Evolutionary conservation across 257 asterid species (phyloP), one percentile per base, ranked within the genome.

Genomic region (Echites panduratus): DNA sequence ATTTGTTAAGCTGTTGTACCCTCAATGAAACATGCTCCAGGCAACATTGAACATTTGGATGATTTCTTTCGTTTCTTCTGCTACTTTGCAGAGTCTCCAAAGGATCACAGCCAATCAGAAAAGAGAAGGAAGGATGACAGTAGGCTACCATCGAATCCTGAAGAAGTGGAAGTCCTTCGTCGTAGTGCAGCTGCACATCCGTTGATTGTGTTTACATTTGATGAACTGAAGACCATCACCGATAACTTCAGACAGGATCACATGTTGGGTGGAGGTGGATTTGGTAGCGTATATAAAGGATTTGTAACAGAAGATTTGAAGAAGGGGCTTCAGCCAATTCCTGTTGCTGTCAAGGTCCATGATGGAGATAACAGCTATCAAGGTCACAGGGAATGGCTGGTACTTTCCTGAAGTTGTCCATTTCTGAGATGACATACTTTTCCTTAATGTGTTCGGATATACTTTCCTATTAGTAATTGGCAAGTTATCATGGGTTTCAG

Each of bases 321-420:
- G 71, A 72, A 80, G 22, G 95, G 87, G 40, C 75, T 82, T 32
- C 76, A 86, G 49, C 74, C 90, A 14, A 76, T 73, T 77, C 78
- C 95, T 0, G 98, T 94, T 19, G 97, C 97, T 69, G 96, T 88
- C 68, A 94, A 94, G 85, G 97, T 94, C 82, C 98, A 94, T 71
- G 93, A 88, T 52, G 96, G 97, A 67, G 96, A 88, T 70, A 91
- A 91, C 71, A 94, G 98, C 66, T 78, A 78, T 83, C 97, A 94
- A 86, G 98, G 98, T 49, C 98, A 94, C 76, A 80, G 97, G 74
- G 98, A 91, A 74, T 94, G 98, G 97, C 93, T 94, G 93, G 98
- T 94, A 76, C 83, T 44, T 73, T 62, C 58, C 54, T 66, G 40
- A 16, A 73, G 26, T 44, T 54, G 9, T 44, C 64, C 26, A 47